Evolutionary conservation across 192 early-diverging fungal species (phyloP), one percentile per base, ranked within the genome.

Genomic region (Geranomyces variabilis): DNA sequence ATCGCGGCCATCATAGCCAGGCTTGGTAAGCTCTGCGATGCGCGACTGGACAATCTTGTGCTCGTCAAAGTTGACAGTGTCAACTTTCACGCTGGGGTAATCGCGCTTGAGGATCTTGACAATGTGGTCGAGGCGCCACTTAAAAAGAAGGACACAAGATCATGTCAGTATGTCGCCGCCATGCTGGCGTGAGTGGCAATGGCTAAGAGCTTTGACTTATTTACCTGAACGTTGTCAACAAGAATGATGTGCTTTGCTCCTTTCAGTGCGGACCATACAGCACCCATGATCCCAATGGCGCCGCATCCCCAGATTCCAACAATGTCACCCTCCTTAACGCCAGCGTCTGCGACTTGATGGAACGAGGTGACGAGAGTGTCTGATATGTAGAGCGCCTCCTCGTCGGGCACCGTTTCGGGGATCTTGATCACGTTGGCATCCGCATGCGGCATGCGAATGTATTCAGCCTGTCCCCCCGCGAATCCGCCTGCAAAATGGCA

Each of bases 251-350:
- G 58, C 30, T 60, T 60, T 33, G 58, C 58, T 7, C 58, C 58
- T 3, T 24, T 6, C 5, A 60, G 2, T 3, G 58, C 24, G 5
- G 58, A 26, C 58, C 58, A 60, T n/a, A 60, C 58, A 3, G 70
- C 71, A 14, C 43, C 67, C 34, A 51, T 64, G 53, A 84, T 48
- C 26, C 85, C 85, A 58, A 86, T 79, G 33, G 85, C 82, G 19
- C 82, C 85, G 55, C 63, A 30, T 51, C 84, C 85, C 85, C 85
- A 87, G 31, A 87, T 75, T 41, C 75, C 83, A 63, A 87, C 75
- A 30, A 71, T 77, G 15, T 86, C 79, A 17, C 73, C 77, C 67
- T 77, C 64, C 26, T 60, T 60, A 7, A 60, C 58, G 17, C 58
- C 58, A 17, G 58, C 58, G 31, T 60, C 58, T 4, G 58, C 22